Evolutionary conservation across 1,139 yeast species (phyloP), one percentile per base, ranked within the genome.

Genomic region (Candida labiduridarum): DNA sequence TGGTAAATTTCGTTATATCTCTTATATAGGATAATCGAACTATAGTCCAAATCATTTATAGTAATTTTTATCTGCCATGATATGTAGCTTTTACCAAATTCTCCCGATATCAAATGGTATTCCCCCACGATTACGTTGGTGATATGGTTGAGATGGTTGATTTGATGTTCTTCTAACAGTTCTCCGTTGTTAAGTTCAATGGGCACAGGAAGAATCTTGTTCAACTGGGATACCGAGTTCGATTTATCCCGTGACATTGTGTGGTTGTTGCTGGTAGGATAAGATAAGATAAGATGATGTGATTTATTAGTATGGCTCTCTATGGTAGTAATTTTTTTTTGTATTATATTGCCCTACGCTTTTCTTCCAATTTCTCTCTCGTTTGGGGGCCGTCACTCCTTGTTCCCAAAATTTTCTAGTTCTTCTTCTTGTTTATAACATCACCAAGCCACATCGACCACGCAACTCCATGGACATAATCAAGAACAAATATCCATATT

Each of bases 1-100:
- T 55, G 53, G 44, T 72, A 85, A 52, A 89, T 78, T 52, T 89
- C 95, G 50, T 82, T 78, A 63, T 85, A 88, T 51, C 96, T 69
- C 61, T 83, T 83, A 58, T 84, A 77, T 12, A 84, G 58, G 30
- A 70, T 64, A 15, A 86, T 75, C 33, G 77, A 74, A 0, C 84
- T 74, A 40, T 82, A 82, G 33, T 64, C 60, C 8, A 75, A 65
- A 47, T 76, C 76, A 43, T 71, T 66, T 7, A 82, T 66, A 6
- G 75, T 73, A 11, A 80, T 68, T 50, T 71, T 69, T 19, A 81
- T 70, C 1, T 75, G 62, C 84, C 85, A 81, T 18, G 76, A 76
- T 3, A 74, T 65, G 58, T 79, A 80, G 44, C 76, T 67, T 19
- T 66, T 63, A 9, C 76, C 72, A 31, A 63, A 63, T 43, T 72